Conservation (phyloP, 306 rosid genomes). For the Cicer judaicum region DNA sequence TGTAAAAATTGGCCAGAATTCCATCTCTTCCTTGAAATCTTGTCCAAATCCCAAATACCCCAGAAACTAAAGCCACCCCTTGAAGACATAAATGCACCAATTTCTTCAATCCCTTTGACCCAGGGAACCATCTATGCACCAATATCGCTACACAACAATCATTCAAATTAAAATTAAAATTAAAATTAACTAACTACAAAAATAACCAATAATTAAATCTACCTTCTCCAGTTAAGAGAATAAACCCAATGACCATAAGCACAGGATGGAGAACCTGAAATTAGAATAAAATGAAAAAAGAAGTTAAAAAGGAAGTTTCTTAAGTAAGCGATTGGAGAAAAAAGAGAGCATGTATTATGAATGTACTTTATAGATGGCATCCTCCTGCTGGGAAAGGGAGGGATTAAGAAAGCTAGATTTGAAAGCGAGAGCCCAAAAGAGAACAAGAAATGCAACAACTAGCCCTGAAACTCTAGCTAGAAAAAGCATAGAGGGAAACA, state of each 20-base stretch:
- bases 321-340: not conserved
- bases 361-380: conserved; percentile 61
- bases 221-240: conserved; percentile 93
- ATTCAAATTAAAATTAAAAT: not conserved
- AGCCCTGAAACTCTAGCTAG: conserved; percentile 69
- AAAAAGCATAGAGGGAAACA: conserved; percentile 53
- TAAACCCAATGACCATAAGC: conserved; percentile 88
- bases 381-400: conserved; percentile 50
- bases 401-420: conserved; percentile 69
- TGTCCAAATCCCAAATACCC: conserved; percentile 87
- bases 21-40: conserved; percentile 69
- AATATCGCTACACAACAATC: conserved; percentile 62
- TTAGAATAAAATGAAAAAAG: not conserved
- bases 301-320: not conserved
- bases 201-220: conserved; percentile 30
- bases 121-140: conserved; percentile 87
- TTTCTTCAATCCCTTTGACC: conserved; percentile 77
- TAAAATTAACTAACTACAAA: not conserved
- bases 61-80: conserved; percentile 82
- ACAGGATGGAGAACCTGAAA: conserved; percentile 89
- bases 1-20: conserved; percentile 80
- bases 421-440: conserved; percentile 73
- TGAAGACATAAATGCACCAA: conserved; percentile 82
- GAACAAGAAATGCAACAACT: conserved; percentile 61
- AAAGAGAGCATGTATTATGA: not conserved